Percentiles rank a stretch among this genome's conserved stretches.
Conservation (phyloP, 1,284 basidiomycete genomes). For the Ceratobasidium sp. region DNA sequence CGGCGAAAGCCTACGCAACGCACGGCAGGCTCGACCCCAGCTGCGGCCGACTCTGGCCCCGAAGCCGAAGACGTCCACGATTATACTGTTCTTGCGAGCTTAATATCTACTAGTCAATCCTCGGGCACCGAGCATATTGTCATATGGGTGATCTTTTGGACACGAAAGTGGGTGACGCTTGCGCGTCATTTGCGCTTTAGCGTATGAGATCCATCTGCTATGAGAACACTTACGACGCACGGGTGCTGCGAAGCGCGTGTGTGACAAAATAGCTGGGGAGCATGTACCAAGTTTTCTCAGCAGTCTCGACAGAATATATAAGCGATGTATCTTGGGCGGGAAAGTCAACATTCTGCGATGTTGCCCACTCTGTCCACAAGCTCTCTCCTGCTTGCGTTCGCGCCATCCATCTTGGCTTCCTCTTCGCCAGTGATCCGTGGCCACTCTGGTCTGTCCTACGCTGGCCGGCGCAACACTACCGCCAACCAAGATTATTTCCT, state of each 20-base stretch:
- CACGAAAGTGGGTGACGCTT: too few relatives aligned
- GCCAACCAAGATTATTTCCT: conserved; percentile 46
- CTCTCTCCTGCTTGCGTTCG: not conserved
- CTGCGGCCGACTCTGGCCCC: not conserved
- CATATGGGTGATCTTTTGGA: too few relatives aligned
- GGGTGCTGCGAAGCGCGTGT: not conserved
- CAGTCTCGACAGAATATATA: not conserved
- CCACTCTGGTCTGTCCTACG: conserved; percentile 26
- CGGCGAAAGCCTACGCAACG: conserved; percentile 1
- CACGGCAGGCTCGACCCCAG: not conserved
- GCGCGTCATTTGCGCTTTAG: too few relatives aligned
- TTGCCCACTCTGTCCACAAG: not conserved
- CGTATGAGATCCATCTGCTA: not conserved
- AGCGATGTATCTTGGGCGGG: not conserved
- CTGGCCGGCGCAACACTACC: conserved; percentile 26
- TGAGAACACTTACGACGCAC: not conserved
- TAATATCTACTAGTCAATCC: not conserved
- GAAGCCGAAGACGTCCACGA: not conserved
- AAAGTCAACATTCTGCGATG: not conserved
- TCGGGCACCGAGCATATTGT: not conserved
- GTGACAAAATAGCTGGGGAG: not conserved
- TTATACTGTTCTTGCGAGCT: not conserved
- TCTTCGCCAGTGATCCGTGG: conserved; percentile 3
- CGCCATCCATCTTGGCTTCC: not conserved
- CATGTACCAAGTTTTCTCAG: not conserved